phyloP scores from a whole-genome alignment of 2,329 filamentous ascomycete species.

The Exophiala sp. region DNA sequence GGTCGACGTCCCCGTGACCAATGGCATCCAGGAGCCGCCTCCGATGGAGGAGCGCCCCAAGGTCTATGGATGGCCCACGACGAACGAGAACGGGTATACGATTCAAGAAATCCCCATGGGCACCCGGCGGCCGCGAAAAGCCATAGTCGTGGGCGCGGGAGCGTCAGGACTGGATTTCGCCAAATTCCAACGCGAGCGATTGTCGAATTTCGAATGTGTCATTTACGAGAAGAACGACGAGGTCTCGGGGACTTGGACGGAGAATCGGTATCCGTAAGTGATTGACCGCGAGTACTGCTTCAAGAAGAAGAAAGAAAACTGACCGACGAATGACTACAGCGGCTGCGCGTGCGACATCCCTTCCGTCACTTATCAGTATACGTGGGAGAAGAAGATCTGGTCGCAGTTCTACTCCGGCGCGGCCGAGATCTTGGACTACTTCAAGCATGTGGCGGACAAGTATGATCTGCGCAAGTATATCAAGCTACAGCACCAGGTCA shows the following conservation, averaged over 20 bases:
- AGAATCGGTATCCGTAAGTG: constrained; percentile 35
- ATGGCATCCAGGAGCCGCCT: neutral
- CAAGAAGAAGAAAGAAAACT: too few relatives aligned
- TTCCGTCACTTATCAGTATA: constrained; percentile 42
- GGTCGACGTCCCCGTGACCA: too few relatives aligned
- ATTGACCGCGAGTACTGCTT: neutral
- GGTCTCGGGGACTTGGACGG: constrained; percentile 40
- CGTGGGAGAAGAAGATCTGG: constrained; percentile 41
- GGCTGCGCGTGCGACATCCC: constrained; percentile 57
- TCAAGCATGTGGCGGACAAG: constrained; percentile 36
- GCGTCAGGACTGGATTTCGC: constrained; percentile 12
- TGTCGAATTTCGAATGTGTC: neutral
- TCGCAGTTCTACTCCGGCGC: constrained; percentile 37
- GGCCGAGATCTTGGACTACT: constrained; percentile 40
- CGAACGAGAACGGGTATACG: neutral
- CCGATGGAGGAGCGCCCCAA: neutral
- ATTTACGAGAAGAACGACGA: constrained; percentile 38
- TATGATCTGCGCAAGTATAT: constrained; percentile 37
- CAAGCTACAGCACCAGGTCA: constrained; percentile 35
- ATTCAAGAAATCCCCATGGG: neutral
- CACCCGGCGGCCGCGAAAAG: neutral
- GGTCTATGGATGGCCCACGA: neutral
- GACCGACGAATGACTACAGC: constrained; percentile 6
- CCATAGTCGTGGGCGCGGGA: constrained; percentile 17
- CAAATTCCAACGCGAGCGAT: constrained; percentile 3